Conservation (phyloP, 306 rosid species). For the Hylodesmum podocarpum region DNA sequence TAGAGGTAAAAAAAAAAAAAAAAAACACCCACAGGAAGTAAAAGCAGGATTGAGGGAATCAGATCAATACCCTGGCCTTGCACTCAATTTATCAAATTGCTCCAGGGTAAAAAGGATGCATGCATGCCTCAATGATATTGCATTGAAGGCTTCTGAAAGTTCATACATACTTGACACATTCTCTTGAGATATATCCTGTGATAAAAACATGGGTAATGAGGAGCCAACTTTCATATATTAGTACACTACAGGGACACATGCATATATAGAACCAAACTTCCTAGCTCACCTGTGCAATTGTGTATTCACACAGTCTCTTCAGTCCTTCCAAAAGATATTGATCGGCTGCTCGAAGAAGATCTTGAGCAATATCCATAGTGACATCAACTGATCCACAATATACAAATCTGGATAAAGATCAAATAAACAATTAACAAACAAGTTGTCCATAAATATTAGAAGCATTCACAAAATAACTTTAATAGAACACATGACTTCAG, state of each 20-base stretch:
- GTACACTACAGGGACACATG: not conserved
- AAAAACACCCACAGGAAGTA: not conserved
- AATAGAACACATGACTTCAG: constrained; percentile 3
- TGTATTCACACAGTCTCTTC: constrained; percentile 90
- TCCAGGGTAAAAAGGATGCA: constrained; percentile 93
- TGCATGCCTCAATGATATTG: constrained; percentile 87
- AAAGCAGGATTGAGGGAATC: constrained; percentile 22
- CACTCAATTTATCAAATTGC: constrained; percentile 83
- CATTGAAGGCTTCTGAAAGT: constrained; percentile 95
- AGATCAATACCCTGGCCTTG: constrained; percentile 80
- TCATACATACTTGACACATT: constrained; percentile 93
- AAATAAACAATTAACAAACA: constrained; percentile 19
- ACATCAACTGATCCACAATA: constrained; percentile 94
- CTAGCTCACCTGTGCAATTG: constrained; percentile 83
- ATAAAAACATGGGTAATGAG: constrained; percentile 29
- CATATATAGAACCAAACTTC: not conserved
- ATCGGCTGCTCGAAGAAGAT: constrained; percentile 98
- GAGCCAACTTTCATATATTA: constrained; percentile 3
- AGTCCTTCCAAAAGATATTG: constrained; percentile 99
- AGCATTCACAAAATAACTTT: constrained; percentile 12
- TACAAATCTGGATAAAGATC: constrained; percentile 65
- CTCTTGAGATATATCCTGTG: constrained; percentile 87
- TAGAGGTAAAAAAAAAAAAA: not conserved
- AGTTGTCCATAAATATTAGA: constrained; percentile 27
- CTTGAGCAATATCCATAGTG: constrained; percentile 88